Conservation (phyloP, 768 basidiomycete species). For the Tremella fuciformis region DNA sequence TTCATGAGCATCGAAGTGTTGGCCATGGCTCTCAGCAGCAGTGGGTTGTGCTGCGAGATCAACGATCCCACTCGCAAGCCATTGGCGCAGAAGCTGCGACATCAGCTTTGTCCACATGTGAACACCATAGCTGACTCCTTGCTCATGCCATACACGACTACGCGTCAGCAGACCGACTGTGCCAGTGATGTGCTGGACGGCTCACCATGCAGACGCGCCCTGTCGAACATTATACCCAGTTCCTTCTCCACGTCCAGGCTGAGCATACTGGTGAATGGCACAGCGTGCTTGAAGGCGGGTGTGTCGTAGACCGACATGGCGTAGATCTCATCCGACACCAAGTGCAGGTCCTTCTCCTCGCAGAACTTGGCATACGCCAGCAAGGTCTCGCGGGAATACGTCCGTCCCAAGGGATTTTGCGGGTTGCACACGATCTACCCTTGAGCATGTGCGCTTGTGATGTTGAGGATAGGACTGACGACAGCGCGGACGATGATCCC, state of each 20-base stretch:
- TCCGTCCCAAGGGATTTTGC: slow-evolving; percentile 38
- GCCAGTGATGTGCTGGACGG: background rate
- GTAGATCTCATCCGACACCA: slow-evolving; percentile 52
- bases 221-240: slow-evolving; percentile 36
- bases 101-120: background rate
- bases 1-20: slow-evolving; percentile 50
- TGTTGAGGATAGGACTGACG: slow-evolving; percentile 22
- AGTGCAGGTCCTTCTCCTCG: slow-evolving; percentile 47
- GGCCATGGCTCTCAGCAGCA: slow-evolving; percentile 44
- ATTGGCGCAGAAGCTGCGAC: slow-evolving; percentile 37
- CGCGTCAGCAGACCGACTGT: background rate
- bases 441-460: background rate
- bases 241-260: slow-evolving; percentile 47
- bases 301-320: slow-evolving; percentile 47
- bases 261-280: slow-evolving; percentile 45
- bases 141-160: slow-evolving; percentile 47
- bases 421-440: slow-evolving; percentile 42
- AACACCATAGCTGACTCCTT: slow-evolving; percentile 41
- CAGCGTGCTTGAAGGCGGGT: slow-evolving; percentile 25
- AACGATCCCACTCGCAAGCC: slow-evolving; percentile 44
- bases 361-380: slow-evolving; percentile 47
- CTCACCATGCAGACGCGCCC: slow-evolving; percentile 44
- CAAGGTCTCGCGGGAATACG: slow-evolving; percentile 43
- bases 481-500: slow-evolving; percentile 40
- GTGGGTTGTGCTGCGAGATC: slow-evolving; percentile 46